Evolutionary conservation across 2,329 filamentous ascomycete species (phyloP), one percentile per base, ranked within the genome.

Genomic region (Pyrenochaeta sp.): DNA sequence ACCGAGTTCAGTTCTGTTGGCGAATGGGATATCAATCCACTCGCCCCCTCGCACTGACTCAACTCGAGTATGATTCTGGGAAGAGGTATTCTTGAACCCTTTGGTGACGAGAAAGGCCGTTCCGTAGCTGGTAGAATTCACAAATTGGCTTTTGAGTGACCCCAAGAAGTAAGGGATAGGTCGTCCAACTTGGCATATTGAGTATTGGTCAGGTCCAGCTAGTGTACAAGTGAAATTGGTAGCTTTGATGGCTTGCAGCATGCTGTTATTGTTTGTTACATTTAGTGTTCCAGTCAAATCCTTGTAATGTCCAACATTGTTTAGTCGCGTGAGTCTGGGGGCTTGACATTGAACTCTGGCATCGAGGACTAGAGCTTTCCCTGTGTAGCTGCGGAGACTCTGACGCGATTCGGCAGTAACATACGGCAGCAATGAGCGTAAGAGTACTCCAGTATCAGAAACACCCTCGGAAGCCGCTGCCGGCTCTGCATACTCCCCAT

Each of bases 381-480:
- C 56, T 3, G 20, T 29, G 15, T 52, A 58, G 7, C 15, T 47
- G 9, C 12, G 21, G 18, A 58, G 12, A 12, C 15, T 46, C 27
- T 58, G 51, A 17, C 56, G 56, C 2, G 45, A 52, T 7, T 45
- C 39, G 14, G 45, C 33, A 3, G 39, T 31, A 12, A 41, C 7
- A 32, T 49, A 58, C n/a, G 51, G 56, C 5, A 58, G 35, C 33
- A 58, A 52, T 7, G 51, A 30, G 7, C 51, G 48, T 12, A 55
- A 23, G 20, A 52, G 31, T 29, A 49, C 20, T 7, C 51, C 56
- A 14, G 56, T 58, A 23, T 58, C 56, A 4, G 20, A 30, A 2
- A 52, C 29, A 18, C 49, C 36, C 2, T 20, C 7, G 7, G 7
- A 23, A 20, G 30, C 17, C 9, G 35, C 7, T 14, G 43, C 18